phyloP scores from a whole-genome alignment of 2,329 filamentous ascomycete genomes.

The Colletotrichum zoysiae region DNA sequence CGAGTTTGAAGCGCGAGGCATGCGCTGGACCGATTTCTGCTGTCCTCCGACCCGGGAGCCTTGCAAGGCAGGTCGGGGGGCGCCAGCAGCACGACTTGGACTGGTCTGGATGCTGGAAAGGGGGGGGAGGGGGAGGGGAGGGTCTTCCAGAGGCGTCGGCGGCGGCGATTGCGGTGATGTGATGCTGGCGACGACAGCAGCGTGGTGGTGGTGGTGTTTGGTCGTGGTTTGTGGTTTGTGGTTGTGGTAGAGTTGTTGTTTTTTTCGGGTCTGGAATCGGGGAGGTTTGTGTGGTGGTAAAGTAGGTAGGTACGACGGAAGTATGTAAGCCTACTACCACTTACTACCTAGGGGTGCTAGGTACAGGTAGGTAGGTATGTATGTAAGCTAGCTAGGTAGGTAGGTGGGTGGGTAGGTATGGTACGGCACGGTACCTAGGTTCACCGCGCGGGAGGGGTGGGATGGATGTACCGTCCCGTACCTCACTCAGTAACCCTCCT shows the following conservation, averaged over 20 bases:
- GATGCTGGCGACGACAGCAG: constrained; percentile 9
- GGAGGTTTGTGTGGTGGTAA: constrained; percentile 20
- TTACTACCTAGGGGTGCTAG: no score
- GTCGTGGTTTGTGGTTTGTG: constrained; percentile 21
- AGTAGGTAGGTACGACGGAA: constrained; percentile 1
- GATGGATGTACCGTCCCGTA: no score
- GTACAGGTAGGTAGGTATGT: background rate
- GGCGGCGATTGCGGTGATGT: background rate
- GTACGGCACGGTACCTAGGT: background rate
- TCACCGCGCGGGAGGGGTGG: no score
- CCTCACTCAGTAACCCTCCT: no score
- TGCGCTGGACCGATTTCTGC: constrained; percentile 59
- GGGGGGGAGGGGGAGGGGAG: background rate
- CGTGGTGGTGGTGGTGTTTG: constrained; percentile 13
- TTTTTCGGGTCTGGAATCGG: constrained; percentile 24
- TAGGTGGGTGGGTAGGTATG: no score
- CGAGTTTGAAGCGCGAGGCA: constrained; percentile 71
- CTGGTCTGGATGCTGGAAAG: constrained; percentile 38
- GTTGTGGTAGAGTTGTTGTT: constrained; percentile 26
- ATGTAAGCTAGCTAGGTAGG: background rate
- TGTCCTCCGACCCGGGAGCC: constrained; percentile 54
- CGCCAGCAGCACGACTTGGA: constrained; percentile 50
- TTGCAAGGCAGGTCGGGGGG: constrained; percentile 49
- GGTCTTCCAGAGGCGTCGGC: constrained; percentile 2
- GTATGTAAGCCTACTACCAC: background rate